Conservation (phyloP, 306 rosid genomes). For the Albizia julibrissin region DNA sequence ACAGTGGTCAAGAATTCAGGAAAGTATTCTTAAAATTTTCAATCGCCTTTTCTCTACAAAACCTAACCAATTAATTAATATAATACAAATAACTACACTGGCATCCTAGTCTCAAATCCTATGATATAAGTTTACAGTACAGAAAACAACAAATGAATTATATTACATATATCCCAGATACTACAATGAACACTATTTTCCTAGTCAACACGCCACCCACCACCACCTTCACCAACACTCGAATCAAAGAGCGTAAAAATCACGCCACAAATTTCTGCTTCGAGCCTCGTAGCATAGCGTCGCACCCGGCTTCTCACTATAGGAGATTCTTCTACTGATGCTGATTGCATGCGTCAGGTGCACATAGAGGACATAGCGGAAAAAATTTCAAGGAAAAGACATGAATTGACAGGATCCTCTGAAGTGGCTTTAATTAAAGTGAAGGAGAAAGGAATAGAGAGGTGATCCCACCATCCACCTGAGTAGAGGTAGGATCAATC, state of each 20-base stretch:
- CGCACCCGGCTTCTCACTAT: constrained; percentile 7
- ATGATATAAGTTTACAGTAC: neutral
- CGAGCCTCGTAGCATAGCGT: neutral
- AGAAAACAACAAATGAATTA: constrained; percentile 23
- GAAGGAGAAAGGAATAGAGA: neutral
- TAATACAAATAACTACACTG: neutral
- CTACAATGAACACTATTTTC: constrained; percentile 13
- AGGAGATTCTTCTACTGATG: neutral
- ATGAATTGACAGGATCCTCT: neutral
- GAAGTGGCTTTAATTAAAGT: neutral
- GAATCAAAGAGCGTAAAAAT: neutral
- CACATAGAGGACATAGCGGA: constrained; percentile 2
- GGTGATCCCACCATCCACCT: neutral
- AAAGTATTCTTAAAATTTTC: neutral
- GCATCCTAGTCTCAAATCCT: neutral
- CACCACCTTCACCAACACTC: constrained; percentile 9
- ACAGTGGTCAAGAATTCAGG: neutral
- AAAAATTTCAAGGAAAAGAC: neutral
- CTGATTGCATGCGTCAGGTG: neutral
- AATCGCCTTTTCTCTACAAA: neutral
- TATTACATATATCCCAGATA: neutral
- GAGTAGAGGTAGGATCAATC: neutral
- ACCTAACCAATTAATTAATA: neutral
- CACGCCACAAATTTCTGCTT: constrained; percentile 16
- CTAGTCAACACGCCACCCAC: neutral